phyloP scores from a whole-genome alignment of 331 rosid genomes.

The Arachis monticola region DNA sequence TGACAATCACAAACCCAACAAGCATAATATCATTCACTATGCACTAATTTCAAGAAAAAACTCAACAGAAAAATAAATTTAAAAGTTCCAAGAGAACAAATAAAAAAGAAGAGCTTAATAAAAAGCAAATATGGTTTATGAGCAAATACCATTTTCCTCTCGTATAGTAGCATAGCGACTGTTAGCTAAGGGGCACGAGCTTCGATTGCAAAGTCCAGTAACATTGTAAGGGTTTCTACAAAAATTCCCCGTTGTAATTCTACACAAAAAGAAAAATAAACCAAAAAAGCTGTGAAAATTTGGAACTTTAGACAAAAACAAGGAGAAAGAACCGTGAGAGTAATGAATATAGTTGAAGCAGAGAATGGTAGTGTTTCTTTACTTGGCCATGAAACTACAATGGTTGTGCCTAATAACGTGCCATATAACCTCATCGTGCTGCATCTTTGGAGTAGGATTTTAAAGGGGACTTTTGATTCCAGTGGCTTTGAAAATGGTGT shows the following conservation, averaged over 20 bases:
- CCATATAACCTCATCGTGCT: constrained; percentile 61
- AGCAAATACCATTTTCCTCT: constrained; percentile 70
- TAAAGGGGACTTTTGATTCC: not conserved
- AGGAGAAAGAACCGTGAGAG: not conserved
- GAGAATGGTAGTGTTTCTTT: constrained; percentile 80
- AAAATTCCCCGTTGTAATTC: too few species aligned
- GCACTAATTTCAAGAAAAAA: not conserved
- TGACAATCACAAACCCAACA: too few species aligned
- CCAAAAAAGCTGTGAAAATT: constrained; percentile 38
- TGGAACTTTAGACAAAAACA: constrained; percentile 6
- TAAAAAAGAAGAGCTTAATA: not conserved
- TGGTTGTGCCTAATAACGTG: too few species aligned
- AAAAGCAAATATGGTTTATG: not conserved
- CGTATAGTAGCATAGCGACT: constrained; percentile 95
- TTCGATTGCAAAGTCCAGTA: constrained; percentile 51
- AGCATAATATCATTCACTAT: too few species aligned
- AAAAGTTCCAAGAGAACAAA: not conserved
- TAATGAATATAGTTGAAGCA: not conserved
- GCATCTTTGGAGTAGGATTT: constrained; percentile 53
- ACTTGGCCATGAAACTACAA: constrained; percentile 41
- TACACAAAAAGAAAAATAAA: constrained; percentile 41
- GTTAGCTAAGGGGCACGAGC: constrained; percentile 94
- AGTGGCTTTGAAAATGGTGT: not conserved
- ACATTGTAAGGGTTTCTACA: too few species aligned
- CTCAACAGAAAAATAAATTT: not conserved